Evolutionary conservation across 2,329 filamentous ascomycete species (phyloP).

Genomic region (Apiospora phragmitis): DNA sequence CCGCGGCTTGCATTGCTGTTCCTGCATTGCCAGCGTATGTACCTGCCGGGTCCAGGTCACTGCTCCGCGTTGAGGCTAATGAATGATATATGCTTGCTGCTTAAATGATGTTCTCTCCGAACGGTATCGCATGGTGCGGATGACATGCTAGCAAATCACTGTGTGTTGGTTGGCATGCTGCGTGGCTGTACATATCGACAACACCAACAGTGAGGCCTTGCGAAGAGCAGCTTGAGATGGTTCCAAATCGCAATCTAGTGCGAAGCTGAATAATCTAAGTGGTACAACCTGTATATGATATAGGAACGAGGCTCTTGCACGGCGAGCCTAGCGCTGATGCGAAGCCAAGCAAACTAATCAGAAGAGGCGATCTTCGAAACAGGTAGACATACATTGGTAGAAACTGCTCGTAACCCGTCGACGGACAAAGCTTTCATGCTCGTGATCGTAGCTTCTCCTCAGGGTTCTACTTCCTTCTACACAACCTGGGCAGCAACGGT

Average conservation of each 20-base stretch:
- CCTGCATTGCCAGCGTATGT: too few species aligned
- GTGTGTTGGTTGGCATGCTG: too few species aligned
- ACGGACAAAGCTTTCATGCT: background rate
- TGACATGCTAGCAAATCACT: too few species aligned
- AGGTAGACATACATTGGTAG: background rate
- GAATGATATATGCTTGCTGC: too few species aligned
- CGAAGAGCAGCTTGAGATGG: background rate
- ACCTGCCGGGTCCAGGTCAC: too few species aligned
- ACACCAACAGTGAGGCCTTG: too few species aligned
- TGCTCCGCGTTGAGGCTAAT: too few species aligned
- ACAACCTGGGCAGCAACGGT: slow-evolving; percentile 8
- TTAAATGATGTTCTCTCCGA: too few species aligned
- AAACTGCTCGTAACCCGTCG: background rate
- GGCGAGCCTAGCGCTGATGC: background rate
- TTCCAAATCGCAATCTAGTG: background rate
- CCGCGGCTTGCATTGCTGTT: too few species aligned
- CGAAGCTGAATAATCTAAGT: background rate
- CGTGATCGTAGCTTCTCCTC: background rate
- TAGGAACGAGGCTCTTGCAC: background rate
- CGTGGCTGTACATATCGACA: too few species aligned
- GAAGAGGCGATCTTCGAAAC: background rate
- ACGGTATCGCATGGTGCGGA: too few species aligned
- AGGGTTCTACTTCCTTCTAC: background rate
- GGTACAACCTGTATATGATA: background rate
- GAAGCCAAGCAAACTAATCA: background rate